Percentiles rank a stretch among this genome's conserved stretches.
These are phyloP conservation scores for Pseudoperonospora humuli DNA, from an alignment of 352 stramenopile species.

Conservation along the genomic window DNA sequence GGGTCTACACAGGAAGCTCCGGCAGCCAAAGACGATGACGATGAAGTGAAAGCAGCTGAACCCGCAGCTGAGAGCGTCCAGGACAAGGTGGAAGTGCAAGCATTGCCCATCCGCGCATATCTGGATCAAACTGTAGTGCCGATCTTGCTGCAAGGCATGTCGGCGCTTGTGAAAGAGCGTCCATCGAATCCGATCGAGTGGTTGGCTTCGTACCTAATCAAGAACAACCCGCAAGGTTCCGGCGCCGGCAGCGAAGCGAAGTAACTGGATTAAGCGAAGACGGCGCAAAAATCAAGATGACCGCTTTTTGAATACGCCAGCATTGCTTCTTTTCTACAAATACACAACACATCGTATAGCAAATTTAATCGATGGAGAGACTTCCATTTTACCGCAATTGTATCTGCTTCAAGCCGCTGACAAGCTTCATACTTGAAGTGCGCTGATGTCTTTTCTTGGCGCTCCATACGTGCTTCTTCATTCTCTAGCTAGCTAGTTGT, in stretches of 20 bases:
- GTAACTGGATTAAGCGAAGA: constrained; percentile 29
- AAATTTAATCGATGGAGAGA: neutral
- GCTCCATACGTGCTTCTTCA: neutral
- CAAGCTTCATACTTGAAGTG: constrained; percentile 1
- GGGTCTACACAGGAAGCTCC: constrained; percentile 17
- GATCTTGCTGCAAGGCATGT: constrained; percentile 98
- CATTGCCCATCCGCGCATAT: constrained; percentile 95
- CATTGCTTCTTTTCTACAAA: constrained; percentile 19
- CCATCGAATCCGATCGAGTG: constrained; percentile 96
- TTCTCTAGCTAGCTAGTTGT: constrained; percentile 27
- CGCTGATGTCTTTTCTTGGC: constrained; percentile 4
- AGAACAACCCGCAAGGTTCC: constrained; percentile 92
- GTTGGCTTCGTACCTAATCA: constrained; percentile 93
- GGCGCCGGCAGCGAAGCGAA: constrained; percentile 43
- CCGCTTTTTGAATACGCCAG: constrained; percentile 3
- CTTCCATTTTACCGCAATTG: constrained; percentile 14
- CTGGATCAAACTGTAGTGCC: constrained; percentile 97
- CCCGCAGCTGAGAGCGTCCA: constrained; percentile 64
- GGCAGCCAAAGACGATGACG: constrained; percentile 21
- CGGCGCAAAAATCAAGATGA: neutral
- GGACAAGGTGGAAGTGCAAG: constrained; percentile 88
- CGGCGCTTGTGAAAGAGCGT: constrained; percentile 95
- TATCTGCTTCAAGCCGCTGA: constrained; percentile 2
- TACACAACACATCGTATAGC: constrained; percentile 13
- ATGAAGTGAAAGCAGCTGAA: constrained; percentile 56